Evolutionary conservation across 129 eudicot genomes (phyloP).

Genomic region (Escallonia rubra): DNA sequence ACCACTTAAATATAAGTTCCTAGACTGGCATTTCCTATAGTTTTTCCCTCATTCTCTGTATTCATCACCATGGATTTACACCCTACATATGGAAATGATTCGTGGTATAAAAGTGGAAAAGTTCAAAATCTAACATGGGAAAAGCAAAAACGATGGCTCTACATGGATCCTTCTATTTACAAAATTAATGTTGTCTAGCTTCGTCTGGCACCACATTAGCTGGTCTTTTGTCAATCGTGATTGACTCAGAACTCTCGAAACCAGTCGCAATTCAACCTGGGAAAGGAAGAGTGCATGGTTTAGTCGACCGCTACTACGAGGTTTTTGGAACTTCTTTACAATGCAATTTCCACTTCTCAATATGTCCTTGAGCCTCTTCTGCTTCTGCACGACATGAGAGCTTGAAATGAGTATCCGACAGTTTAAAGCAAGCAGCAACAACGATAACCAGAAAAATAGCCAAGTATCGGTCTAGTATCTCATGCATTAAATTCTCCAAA

Average conservation of each 20-base stretch:
- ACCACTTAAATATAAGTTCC: neutral
- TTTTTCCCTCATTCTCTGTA: neutral
- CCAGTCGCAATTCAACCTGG: constrained; percentile 69
- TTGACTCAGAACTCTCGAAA: constrained; percentile 63
- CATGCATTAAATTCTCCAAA: neutral
- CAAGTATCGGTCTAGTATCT: neutral
- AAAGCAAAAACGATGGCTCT: constrained; percentile 70
- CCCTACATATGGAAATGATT: neutral
- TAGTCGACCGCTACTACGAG: constrained; percentile 30
- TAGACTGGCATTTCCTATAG: neutral
- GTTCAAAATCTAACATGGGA: constrained; percentile 44
- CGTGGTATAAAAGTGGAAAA: neutral
- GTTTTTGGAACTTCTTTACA: constrained; percentile 71
- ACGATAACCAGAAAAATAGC: too few species aligned
- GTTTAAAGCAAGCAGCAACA: neutral
- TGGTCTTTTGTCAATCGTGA: constrained; percentile 69
- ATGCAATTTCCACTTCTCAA: constrained; percentile 73
- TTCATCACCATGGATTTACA: constrained; percentile 9
- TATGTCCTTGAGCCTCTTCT: constrained; percentile 65
- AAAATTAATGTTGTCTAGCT: constrained; percentile 51
- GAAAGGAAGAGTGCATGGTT: constrained; percentile 39
- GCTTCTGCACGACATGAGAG: constrained; percentile 51
- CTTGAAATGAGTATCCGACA: neutral
- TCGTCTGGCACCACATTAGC: constrained; percentile 70
- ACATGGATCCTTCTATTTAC: constrained; percentile 44